Percentiles rank a stretch among this genome's conserved stretches.
Conservation (phyloP, 1,284 basidiomycete genomes). For the Sanghuangporus baumii region DNA sequence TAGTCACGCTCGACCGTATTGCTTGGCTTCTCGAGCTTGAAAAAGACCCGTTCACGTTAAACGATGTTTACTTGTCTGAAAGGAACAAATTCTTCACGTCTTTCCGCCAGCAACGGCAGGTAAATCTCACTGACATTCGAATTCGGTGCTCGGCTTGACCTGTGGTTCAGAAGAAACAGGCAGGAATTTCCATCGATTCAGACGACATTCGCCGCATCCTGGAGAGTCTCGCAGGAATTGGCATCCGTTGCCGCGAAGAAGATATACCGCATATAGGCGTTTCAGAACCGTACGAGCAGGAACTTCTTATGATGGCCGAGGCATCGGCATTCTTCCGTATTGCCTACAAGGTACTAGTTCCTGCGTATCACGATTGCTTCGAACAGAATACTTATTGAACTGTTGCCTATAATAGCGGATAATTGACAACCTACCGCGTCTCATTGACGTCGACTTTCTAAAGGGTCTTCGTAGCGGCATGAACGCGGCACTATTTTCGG, state of each 20-base stretch:
- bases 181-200: background rate
- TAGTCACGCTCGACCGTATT: conserved; percentile 23
- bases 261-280: conserved; percentile 36
- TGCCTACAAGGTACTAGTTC: conserved; percentile 35
- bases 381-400: background rate
- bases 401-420: conserved; percentile 37
- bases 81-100: background rate
- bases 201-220: background rate
- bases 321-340: conserved; percentile 48
- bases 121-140: background rate
- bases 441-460: conserved; percentile 38
- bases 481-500: background rate
- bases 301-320: conserved; percentile 45
- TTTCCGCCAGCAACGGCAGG: conserved; percentile 1
- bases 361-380: background rate
- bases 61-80: background rate
- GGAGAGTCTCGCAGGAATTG: conserved; percentile 25
- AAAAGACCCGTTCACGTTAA: background rate
- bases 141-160: background rate
- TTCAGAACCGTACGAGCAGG: conserved; percentile 39
- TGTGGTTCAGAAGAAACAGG: background rate
- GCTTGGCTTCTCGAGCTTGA: conserved; percentile 30
- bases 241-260: conserved; percentile 26
- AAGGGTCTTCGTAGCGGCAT: background rate
- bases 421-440: conserved; percentile 45